Conservation (phyloP, 768 basidiomycete genomes). For the Terana coerulea region DNA sequence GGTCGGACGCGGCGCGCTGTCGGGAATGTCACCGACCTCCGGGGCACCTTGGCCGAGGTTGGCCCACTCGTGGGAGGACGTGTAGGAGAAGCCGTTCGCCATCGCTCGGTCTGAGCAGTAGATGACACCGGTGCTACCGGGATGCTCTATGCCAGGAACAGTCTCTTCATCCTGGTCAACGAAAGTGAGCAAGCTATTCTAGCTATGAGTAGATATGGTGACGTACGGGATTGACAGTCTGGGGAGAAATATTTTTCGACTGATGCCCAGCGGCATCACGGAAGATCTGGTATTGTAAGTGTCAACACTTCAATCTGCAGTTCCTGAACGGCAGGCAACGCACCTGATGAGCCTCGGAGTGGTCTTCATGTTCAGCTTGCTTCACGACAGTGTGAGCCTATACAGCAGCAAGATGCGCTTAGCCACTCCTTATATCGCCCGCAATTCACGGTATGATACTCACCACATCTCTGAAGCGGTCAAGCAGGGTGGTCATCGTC, state of each 20-base stretch:
- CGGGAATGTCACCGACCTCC: conserved; percentile 81
- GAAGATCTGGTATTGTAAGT: conserved; percentile 52
- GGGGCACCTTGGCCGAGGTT: conserved; percentile 92
- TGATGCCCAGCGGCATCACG: conserved; percentile 68
- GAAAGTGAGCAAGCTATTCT: too few relatives aligned
- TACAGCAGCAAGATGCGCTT: background rate
- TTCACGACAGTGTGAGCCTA: conserved; percentile 70
- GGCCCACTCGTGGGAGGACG: conserved; percentile 74
- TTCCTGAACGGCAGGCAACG: conserved; percentile 6
- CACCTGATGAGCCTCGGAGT: conserved; percentile 88
- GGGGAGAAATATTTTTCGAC: conserved; percentile 60
- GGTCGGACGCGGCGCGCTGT: conserved; percentile 61
- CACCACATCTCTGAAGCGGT: conserved; percentile 5
- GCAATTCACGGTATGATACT: background rate
- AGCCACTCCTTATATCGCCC: background rate
- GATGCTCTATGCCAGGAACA: conserved; percentile 82
- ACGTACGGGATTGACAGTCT: conserved; percentile 66
- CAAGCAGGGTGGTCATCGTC: background rate
- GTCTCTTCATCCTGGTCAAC: conserved; percentile 78
- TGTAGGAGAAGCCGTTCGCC: conserved; percentile 87
- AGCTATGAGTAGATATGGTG: background rate
- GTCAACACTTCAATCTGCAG: background rate
- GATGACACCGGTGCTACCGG: conserved; percentile 60
- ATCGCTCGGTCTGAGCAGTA: conserved; percentile 94
- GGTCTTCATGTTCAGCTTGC: conserved; percentile 69